Evolutionary conservation across 352 stramenopile species (phyloP).

Genomic region (Phytophthora pluvialis): DNA sequence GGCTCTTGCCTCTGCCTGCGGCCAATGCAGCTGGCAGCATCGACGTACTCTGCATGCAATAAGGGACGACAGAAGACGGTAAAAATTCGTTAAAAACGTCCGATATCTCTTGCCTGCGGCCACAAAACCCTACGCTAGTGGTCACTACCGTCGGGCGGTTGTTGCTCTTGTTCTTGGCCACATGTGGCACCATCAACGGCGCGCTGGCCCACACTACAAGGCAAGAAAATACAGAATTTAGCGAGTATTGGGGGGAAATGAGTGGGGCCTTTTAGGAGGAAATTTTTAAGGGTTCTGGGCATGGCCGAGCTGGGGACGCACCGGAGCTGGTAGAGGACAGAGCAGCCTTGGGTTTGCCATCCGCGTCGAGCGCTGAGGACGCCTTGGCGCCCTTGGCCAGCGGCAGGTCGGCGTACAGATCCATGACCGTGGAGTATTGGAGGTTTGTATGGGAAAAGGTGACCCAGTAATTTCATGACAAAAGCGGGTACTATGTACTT

Average conservation of each 20-base stretch:
- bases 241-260: constrained; percentile 3
- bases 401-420: constrained; percentile 82
- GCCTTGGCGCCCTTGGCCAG: constrained; percentile 65
- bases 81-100: neutral
- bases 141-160: constrained; percentile 8
- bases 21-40: constrained; percentile 63
- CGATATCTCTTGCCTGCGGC: neutral
- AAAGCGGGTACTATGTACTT: constrained; percentile 23
- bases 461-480: constrained; percentile 11
- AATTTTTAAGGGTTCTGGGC: neutral
- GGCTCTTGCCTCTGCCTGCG: constrained; percentile 48
- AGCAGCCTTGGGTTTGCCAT: constrained; percentile 56
- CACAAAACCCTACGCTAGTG: constrained; percentile 37
- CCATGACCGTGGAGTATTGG: constrained; percentile 43
- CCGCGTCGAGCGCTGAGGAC: constrained; percentile 51
- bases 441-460: constrained; percentile 8
- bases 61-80: constrained; percentile 7
- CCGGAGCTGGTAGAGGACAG: constrained; percentile 39
- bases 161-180: constrained; percentile 41
- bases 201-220: constrained; percentile 59
- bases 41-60: constrained; percentile 39
- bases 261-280: constrained; percentile 3
- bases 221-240: constrained; percentile 20
- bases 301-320: constrained; percentile 3
- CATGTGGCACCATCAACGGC: constrained; percentile 60